A percentile compares a stretch with the other conserved stretches of the same genome.
Conservation (phyloP, 208 protist species). For the Herpetomonas muscarum region DNA sequence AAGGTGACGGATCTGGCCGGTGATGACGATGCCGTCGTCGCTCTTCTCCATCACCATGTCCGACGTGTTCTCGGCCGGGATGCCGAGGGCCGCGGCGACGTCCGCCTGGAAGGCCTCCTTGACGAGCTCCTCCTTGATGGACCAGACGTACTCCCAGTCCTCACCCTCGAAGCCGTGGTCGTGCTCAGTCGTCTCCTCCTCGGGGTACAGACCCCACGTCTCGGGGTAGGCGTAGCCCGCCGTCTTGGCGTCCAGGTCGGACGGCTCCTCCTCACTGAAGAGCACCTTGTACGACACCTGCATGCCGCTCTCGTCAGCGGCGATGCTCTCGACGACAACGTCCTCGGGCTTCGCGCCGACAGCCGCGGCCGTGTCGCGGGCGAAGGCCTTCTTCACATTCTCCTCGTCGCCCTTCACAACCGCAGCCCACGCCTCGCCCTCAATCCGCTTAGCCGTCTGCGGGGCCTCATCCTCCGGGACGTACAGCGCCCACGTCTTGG, state of each 20-base stretch:
- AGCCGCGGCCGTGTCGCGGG: conserved; percentile 13
- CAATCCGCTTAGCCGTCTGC: conserved; percentile 13
- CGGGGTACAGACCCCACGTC: conserved; percentile 22
- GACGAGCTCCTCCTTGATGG: conserved; percentile 11
- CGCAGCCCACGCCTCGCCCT: conserved; percentile 16
- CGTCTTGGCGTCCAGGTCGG: conserved; percentile 6
- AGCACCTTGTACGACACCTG: conserved; percentile 17
- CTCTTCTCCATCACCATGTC: conserved; percentile 18
- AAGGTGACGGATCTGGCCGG: conserved; percentile 11
- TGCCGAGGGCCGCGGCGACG: conserved; percentile 17
- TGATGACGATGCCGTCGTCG: conserved; percentile 16
- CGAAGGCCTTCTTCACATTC: conserved; percentile 12
- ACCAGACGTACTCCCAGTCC: conserved; percentile 16
- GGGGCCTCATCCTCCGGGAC: conserved; percentile 17
- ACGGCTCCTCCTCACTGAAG: neutral
- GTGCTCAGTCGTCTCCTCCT: conserved; percentile 9
- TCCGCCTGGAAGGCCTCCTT: conserved; percentile 19
- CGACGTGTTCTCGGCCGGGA: conserved; percentile 12
- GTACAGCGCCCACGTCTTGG: conserved; percentile 19
- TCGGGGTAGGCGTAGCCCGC: conserved; percentile 22
- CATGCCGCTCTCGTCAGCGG: conserved; percentile 9
- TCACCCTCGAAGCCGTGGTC: conserved; percentile 11
- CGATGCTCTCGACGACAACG: conserved; percentile 3
- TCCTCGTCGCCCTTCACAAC: conserved; percentile 5
- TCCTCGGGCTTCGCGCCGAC: conserved; percentile 1